Conservation (phyloP, 2,329 filamentous ascomycete species). For the Colletotrichum limetticola region DNA sequence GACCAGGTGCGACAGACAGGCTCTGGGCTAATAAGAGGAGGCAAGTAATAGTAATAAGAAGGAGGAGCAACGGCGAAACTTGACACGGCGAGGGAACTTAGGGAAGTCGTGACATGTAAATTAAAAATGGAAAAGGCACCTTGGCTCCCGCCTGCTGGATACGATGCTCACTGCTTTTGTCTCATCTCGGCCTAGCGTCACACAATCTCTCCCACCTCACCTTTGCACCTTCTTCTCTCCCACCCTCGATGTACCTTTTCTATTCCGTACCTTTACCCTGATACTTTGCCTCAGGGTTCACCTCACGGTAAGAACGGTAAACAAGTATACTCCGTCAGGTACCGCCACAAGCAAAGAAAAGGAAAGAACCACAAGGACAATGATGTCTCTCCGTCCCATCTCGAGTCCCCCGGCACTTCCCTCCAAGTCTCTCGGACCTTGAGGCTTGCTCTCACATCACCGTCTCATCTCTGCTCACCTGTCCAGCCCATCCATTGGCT, state of each 20-base stretch:
- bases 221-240: neutral
- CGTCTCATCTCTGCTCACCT: constrained; percentile 16
- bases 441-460: neutral
- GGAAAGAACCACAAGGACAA: neutral
- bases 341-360: neutral
- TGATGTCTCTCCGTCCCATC: neutral
- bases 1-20: neutral
- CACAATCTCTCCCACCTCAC: constrained; percentile 21
- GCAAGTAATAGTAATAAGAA: constrained; percentile 5
- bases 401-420: neutral
- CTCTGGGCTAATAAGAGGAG: neutral
- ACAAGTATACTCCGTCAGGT: neutral
- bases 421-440: neutral
- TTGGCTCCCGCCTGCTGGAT: constrained; percentile 30
- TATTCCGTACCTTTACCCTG: no score
- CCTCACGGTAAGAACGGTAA: no score
- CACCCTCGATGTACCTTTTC: neutral
- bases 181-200: constrained; percentile 35
- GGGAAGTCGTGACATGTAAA: constrained; percentile 32
- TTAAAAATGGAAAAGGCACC: constrained; percentile 34
- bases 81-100: constrained; percentile 14
- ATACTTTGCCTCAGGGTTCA: no score
- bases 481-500: neutral
- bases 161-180: constrained; percentile 30
- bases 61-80: constrained; percentile 2